These are phyloP conservation scores for Phyllachora maydis DNA, from an alignment of 2,329 filamentous ascomycete genomes.

Conservation along the genomic window DNA sequence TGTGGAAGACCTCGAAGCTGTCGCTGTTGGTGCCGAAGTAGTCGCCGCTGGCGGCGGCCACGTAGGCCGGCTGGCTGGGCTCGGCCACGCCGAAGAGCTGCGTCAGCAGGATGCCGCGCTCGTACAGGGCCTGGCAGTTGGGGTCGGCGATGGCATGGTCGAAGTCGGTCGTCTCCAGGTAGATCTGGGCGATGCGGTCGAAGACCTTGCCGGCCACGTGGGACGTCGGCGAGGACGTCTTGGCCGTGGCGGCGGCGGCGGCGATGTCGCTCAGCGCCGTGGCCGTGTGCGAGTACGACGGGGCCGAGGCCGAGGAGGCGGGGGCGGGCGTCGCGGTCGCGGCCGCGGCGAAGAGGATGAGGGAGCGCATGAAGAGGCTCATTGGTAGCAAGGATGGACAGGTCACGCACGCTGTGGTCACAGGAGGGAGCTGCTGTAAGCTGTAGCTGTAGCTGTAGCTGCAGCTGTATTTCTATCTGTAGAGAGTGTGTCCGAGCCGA, in stretches of 20 bases:
- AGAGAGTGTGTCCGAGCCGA: too few species aligned
- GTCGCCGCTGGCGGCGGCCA: constrained; percentile 46
- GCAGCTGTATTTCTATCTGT: too few species aligned
- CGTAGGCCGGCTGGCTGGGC: constrained; percentile 59
- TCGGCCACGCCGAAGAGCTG: constrained; percentile 46
- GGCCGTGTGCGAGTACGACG: too few species aligned
- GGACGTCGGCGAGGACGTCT: constrained; percentile 37
- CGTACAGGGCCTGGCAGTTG: constrained; percentile 34
- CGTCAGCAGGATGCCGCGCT: constrained; percentile 38
- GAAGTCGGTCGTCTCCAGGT: constrained; percentile 60
- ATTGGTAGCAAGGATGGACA: too few species aligned
- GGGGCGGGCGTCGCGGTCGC: too few species aligned
- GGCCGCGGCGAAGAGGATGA: too few species aligned
- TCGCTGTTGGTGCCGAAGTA: constrained; percentile 57
- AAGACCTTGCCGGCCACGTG: constrained; percentile 52
- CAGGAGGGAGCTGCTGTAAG: too few species aligned
- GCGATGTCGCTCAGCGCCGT: constrained; percentile 27
- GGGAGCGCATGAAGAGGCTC: too few species aligned
- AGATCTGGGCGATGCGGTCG: constrained; percentile 51
- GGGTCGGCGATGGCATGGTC: constrained; percentile 41
- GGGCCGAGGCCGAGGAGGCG: too few species aligned
- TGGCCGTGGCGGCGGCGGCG: constrained; percentile 36
- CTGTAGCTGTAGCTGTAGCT: too few species aligned
- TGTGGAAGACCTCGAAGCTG: constrained; percentile 32
- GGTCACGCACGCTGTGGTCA: too few species aligned